Evolutionary conservation across 306 rosid species (phyloP).

Genomic region (Purshia tridentata): DNA sequence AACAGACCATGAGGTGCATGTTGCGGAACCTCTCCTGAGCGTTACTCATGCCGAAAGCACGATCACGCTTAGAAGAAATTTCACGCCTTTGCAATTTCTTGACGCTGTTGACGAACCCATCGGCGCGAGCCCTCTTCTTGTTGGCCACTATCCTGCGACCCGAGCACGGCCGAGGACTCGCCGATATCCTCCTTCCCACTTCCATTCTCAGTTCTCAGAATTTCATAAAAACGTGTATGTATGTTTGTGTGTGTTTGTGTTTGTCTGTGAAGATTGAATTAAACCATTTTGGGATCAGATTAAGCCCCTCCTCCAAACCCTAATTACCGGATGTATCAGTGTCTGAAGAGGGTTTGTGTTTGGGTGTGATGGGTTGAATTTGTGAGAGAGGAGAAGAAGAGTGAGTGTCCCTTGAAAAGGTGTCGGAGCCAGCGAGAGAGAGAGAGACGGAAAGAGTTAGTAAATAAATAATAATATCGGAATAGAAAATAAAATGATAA

Average conservation of each 20-base stretch:
- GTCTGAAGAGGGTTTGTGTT: neutral
- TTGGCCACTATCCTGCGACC: constrained; percentile 60
- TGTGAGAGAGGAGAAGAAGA: neutral
- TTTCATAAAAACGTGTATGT: constrained; percentile 12
- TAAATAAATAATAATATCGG: no score
- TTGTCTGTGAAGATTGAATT: neutral
- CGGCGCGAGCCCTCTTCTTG: constrained; percentile 43
- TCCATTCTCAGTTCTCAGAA: constrained; percentile 43
- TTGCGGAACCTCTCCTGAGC: constrained; percentile 69
- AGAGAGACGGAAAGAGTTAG: neutral
- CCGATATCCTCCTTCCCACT: constrained; percentile 53
- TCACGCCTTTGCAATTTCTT: constrained; percentile 72
- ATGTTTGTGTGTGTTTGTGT: neutral
- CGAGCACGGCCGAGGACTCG: constrained; percentile 54
- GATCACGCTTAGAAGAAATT: constrained; percentile 63
- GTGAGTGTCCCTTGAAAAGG: neutral
- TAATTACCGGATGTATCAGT: neutral
- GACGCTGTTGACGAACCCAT: constrained; percentile 43
- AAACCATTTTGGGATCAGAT: neutral
- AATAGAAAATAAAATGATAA: neutral
- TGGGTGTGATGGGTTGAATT: constrained; percentile 3
- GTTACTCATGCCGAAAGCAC: constrained; percentile 52
- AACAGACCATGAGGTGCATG: constrained; percentile 58
- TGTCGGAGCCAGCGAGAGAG: neutral
- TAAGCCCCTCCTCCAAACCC: constrained; percentile 10